Percentiles rank a stretch among this genome's conserved stretches.
phyloP scores from a whole-genome alignment of 1,284 basidiomycete genomes.

The Tilletia walkeri region DNA sequence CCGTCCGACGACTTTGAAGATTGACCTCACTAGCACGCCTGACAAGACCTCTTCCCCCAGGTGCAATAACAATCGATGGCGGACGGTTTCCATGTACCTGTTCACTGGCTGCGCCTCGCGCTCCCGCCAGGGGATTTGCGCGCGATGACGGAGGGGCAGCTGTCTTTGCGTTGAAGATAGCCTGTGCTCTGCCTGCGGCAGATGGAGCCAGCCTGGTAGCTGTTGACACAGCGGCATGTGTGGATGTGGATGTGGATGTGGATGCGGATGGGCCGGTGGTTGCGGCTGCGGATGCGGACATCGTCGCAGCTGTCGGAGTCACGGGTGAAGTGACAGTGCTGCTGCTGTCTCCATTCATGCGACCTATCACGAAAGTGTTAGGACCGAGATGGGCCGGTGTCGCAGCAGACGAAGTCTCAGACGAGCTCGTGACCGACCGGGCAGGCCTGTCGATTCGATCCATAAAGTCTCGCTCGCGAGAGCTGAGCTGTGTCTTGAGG shows the following conservation, averaged over 20 bases:
- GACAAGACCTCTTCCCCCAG: background rate
- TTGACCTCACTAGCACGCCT: constrained; percentile 25
- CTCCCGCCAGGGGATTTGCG: constrained; percentile 13
- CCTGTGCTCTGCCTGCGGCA: background rate
- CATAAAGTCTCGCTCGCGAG: background rate
- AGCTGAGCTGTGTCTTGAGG: background rate
- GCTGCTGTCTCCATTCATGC: background rate
- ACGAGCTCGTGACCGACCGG: constrained; percentile 4
- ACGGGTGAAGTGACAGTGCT: constrained; percentile 9
- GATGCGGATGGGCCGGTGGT: background rate
- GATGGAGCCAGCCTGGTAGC: background rate
- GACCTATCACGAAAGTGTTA: background rate
- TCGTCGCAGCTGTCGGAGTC: constrained; percentile 5
- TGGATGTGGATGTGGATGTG: background rate
- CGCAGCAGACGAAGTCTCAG: background rate
- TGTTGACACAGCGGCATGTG: background rate
- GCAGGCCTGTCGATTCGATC: constrained; percentile 11
- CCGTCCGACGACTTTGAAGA: constrained; percentile 31
- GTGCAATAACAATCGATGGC: background rate
- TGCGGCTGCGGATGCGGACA: background rate
- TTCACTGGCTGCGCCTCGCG: constrained; percentile 1
- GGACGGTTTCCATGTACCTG: constrained; percentile 1
- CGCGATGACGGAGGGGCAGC: background rate
- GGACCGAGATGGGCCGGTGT: background rate
- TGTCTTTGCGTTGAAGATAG: background rate